Base-by-base conservation (phyloP, 108 stramenopile species). In the Fragilaria crotonensis region DNA sequence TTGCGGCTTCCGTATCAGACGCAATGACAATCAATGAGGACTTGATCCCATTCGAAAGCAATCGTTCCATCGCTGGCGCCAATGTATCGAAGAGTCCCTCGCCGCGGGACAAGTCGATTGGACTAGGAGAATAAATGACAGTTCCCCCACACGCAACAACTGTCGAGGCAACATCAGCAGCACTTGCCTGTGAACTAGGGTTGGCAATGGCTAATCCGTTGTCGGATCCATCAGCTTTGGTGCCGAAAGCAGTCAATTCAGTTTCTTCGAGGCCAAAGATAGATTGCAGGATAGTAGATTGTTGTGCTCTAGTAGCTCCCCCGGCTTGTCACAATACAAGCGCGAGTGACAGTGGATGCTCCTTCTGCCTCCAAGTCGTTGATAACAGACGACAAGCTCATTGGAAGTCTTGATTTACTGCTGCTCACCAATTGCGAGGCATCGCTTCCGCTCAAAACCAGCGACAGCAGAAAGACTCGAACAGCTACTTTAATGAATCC, bases 71-170 rank as follows among this genome's bases (percentile, higher is more conserved):
- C 17, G 87, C 90, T 7, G 90, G 87, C 0, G 75, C 90, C 4
- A 92, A 62, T 3, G 57, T 75, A 46, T 89, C 77, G 29, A 84
- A 82, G 33, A 92, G 60, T 48, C 90, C 90, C 70, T 92, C 90
- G 0, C 87, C 87, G 2, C 87, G 69, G 14, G 62, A 57, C 4
- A 86, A 66, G 59, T 92, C 90, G 25, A 77, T 71, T 0, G 63
- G 41, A 45, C 72, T 70, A 28, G 84, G 73, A 30, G 76, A 77
- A 47, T 78, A 92, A 19, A 92, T 78, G 17, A 92, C 60, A 22
- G 76, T 72, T 18, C 87, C 84, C 28, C 75, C 81, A 53, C 89
- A 90, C 17, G 89, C 89, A 14, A 78, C 71, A 7, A 79, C 85
- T 18, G 85, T 84, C 0, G 79, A 63, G 5, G 77, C 76, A 25